Conservation (phyloP, 164 flowering plant genomes). For the Kalanchoe fedtschenkoi region DNA sequence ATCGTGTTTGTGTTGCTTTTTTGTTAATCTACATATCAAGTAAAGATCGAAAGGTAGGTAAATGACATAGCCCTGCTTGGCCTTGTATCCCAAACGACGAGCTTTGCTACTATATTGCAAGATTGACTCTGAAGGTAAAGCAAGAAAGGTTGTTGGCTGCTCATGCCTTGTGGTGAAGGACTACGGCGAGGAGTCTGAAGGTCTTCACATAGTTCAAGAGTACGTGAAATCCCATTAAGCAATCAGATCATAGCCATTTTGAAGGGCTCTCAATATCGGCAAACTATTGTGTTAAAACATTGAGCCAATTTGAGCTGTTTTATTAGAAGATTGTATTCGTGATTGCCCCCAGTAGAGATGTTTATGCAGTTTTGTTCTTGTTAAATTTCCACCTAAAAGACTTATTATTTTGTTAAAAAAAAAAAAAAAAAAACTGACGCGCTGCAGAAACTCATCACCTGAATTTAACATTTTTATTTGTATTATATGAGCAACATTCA, state of each 20-base stretch:
- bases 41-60: too few relatives aligned
- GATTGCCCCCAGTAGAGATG: not conserved
- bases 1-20: too few relatives aligned
- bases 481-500: too few relatives aligned
- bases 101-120: too few relatives aligned
- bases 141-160: constrained; percentile 75
- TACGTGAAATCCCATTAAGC: constrained; percentile 35
- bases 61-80: too few relatives aligned
- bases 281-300: not conserved
- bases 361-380: not conserved
- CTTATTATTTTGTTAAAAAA: too few relatives aligned
- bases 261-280: constrained; percentile 18
- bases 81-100: too few relatives aligned
- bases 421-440: too few relatives aligned
- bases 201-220: constrained; percentile 42
- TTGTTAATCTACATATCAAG: too few relatives aligned
- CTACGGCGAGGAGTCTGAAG: constrained; percentile 51
- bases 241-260: not conserved
- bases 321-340: not conserved
- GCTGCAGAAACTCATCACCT: too few relatives aligned
- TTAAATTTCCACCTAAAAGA: too few relatives aligned
- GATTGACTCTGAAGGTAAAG: constrained; percentile 80
- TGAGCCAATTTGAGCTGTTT: not conserved
- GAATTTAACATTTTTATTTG: too few relatives aligned
- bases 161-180: constrained; percentile 76